Evolutionary conservation across 73 alveolate genomes (phyloP), one percentile per base, ranked within the genome.

Genomic region (Blepharisma stoltei): DNA sequence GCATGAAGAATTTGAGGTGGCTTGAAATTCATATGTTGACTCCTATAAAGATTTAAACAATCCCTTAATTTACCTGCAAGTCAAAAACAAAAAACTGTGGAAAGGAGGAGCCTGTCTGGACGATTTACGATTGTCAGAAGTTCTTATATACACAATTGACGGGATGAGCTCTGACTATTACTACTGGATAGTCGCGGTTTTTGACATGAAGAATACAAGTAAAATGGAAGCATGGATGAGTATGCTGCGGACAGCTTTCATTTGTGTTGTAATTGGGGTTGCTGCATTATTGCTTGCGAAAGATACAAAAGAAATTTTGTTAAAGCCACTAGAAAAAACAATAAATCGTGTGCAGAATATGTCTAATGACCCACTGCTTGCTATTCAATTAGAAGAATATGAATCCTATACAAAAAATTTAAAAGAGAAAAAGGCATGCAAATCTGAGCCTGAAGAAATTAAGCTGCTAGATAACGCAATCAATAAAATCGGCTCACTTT

Each of bases 321-420:
- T 89, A 32, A 91, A 86, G 7, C 98, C 98, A 6, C 83, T 91
- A 6, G 98, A 92, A 71, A 76, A 88, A 0, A 92, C 89, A 95
- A 89, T 92, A 8, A 83, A 89, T 77, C 89, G 90, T 53, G 94
- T 92, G 1, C 89, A 87, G 60, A 55, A 89, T 50, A 92, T 92
- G 6, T 90, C 98, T 23, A 82, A 88, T 54, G 86, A 92, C 54
- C 98, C 98, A 5, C 78, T 92, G 48, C 92, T 86, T 73, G 94
- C 95, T 18, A 90, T 92, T 23, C 85, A 89, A 66, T 93, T 89
- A 71, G 95, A 92, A 69, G 96, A 89, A 75, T 52, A 52, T 14
- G 66, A 65, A 44, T 80, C 20, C 37, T 41, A 25, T 43, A 52
- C 18, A 47, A 7, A 6, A 53, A 76, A 27, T 80, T 46, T 41